Evolutionary conservation across 2,329 filamentous ascomycete genomes (phyloP).

Genomic region (Rosellinia necatrix): DNA sequence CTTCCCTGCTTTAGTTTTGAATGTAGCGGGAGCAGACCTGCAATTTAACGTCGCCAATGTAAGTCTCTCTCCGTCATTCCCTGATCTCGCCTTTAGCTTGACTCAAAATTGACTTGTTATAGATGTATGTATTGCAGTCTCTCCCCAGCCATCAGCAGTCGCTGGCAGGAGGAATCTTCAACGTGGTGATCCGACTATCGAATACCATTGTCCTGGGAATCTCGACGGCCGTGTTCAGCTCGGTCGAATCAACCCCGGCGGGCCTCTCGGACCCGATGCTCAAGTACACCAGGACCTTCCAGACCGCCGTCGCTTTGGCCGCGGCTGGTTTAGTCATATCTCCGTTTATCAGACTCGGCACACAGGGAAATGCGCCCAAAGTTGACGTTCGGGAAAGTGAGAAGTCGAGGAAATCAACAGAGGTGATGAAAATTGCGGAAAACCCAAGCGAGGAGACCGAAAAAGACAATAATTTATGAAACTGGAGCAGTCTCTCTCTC

Average conservation of each 20-base stretch:
- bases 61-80: constrained; percentile 38
- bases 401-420: constrained; percentile 19
- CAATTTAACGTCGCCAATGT: constrained; percentile 73
- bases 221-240: constrained; percentile 64
- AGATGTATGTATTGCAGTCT: constrained; percentile 73
- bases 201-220: constrained; percentile 65
- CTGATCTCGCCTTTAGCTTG: not conserved
- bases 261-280: constrained; percentile 47
- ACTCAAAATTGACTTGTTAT: constrained; percentile 18
- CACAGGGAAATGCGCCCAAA: constrained; percentile 50
- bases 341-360: constrained; percentile 57
- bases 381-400: constrained; percentile 15
- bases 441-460: constrained; percentile 2
- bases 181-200: constrained; percentile 66
- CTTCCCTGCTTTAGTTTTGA: constrained; percentile 64
- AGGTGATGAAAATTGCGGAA: constrained; percentile 2
- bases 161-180: constrained; percentile 70
- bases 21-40: constrained; percentile 69
- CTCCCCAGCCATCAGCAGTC: constrained; percentile 67
- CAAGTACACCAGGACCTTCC: constrained; percentile 57
- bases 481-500: not conserved
- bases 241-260: constrained; percentile 45
- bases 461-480: not conserved
- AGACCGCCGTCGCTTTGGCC: constrained; percentile 52
- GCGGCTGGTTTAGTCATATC: constrained; percentile 51